phyloP scores from a whole-genome alignment of 208 protist genomes.

The Trypanosoma mega region DNA sequence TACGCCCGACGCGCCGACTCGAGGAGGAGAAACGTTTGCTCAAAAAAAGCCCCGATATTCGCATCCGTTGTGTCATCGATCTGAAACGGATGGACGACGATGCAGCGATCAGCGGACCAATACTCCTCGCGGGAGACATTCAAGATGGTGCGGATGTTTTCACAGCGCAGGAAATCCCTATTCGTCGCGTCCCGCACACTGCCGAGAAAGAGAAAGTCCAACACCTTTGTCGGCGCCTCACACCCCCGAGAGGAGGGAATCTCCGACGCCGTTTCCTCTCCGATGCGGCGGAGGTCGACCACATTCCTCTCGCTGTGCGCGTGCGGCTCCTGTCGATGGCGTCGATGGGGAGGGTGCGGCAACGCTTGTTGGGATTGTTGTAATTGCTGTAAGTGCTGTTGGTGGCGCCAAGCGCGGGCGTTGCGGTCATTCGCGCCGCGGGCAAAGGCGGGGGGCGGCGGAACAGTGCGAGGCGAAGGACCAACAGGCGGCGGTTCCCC shows the following conservation, averaged over 20 bases:
- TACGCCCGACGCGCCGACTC: conserved; percentile 48
- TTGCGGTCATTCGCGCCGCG: conserved; percentile 8
- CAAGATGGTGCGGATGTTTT: conserved; percentile 76
- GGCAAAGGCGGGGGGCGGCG: conserved; percentile 22
- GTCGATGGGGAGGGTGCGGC: too few relatives aligned
- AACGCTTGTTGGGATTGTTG: too few relatives aligned
- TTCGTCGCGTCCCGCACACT: conserved; percentile 74
- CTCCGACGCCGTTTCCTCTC: background rate
- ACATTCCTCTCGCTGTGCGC: conserved; percentile 20
- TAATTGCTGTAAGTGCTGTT: conserved; percentile 24
- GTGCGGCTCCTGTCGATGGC: too few relatives aligned
- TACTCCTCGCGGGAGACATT: conserved; percentile 89
- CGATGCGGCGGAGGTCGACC: conserved; percentile 24
- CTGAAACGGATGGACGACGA: conserved; percentile 66
- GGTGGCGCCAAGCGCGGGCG: background rate
- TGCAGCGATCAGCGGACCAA: conserved; percentile 63
- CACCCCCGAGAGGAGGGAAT: background rate
- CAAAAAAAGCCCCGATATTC: conserved; percentile 65
- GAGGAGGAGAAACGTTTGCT: conserved; percentile 48
- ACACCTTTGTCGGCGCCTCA: conserved; percentile 55
- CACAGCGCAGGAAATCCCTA: conserved; percentile 50
- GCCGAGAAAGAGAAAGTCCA: conserved; percentile 83
- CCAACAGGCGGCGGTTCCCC: conserved; percentile 1
- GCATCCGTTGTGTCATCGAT: conserved; percentile 61
- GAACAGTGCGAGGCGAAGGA: background rate